Evolutionary conservation across 148 eudicot species (phyloP), one percentile per base, ranked within the genome.

Genomic region (Rhododendron molle): DNA sequence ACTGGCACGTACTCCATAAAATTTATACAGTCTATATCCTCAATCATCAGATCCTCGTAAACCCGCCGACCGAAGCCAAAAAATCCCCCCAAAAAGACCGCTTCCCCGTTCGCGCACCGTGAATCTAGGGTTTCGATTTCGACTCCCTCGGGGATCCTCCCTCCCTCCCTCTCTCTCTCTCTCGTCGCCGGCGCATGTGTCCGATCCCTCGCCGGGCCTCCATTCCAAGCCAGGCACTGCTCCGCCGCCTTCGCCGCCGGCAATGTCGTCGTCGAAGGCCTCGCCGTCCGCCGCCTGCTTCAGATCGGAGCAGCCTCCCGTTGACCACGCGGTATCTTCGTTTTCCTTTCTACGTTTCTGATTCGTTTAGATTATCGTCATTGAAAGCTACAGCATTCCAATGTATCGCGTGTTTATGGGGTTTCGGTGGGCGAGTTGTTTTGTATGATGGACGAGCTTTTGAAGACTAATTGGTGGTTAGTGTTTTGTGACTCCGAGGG

Each of bases 201-300:
- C 65, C 65, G 82, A 52, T 80, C 82, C 36, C 16, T 56, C 82
- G 65, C 65, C n/a, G 82, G 36, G 4, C 62, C 82, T 52, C 43
- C 82, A 80, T 15, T 80, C n/a, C 40, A 26, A 50, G 40, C 65
- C 82, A 15, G 14, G 20, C 73, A 23, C 81, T 6, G 78, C 88
- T 46, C 72, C 72, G 36, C 83, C 49, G 67, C 28, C 83, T 62
- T 43, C 83, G 82, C 83, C 87, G 62, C 85, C 89, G 94, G 83
- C 90, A 89, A 92, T 90, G 91, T 92, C 92, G 86, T 77, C 90
- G 80, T 44, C 90, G 80, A 87, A 89, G 80, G 84, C 88, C 80
- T 81, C 88, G 78, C 86, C 60, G 76, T 30, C 85, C 7, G 34
- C 67, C 44, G 30, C 79, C 58, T 38, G 20, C 52, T 80, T 44